Base-by-base conservation (phyloP, 2,329 filamentous ascomycete genomes). In the Mycosphaerelloides madeirae region DNA sequence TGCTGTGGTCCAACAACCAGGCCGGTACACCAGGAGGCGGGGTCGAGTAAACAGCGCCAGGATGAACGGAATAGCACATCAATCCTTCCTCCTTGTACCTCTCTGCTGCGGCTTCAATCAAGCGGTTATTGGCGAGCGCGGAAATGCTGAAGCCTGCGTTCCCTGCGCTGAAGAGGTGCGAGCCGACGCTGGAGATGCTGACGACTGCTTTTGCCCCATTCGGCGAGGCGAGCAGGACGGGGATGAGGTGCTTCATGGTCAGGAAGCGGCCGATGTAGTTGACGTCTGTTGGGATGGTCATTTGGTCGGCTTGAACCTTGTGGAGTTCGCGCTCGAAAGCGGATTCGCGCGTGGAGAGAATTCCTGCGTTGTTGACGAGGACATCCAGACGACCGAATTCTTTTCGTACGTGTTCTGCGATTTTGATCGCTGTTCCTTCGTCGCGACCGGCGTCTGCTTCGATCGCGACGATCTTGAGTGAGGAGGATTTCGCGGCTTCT, bases 201-300 rank as follows among this genome's bases (percentile, higher is more conserved):
- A 77, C 60, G 44, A 73, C 62, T 3, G 67, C 71, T 53, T 70
- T 71, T 36, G 59, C 44, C 13, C 64, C 59, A 13, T 29, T 13
- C 31, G 37, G 3, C 5, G 15, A 15, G 8, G 32, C 15, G 20
- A 43, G 18, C 33, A 38, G 32, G 14, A 72, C 48, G 0, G 74
- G 72, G 7, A 80, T 55, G 48, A 78, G 76, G 2, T 68, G 44
- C 9, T 54, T 54, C 7, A 48, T 53, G 14, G 59, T 41, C 14
- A 55, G 36, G 48, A 59, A 64, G 8, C 52, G 60, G 0, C 76
- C 76, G 29, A 68, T 69, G 19, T 77, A 53, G 50, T 78, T 79
- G 16, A 66, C 66, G 22, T 52, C 55, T 69, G 70, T 74, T 68
- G 73, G 29, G 37, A 28, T 18, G 16, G 29, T 28, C 14, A 39